Evolutionary conservation across 1,139 yeast species (phyloP), one percentile per base, ranked within the genome.

Genomic region (Suhomyces taliae): DNA sequence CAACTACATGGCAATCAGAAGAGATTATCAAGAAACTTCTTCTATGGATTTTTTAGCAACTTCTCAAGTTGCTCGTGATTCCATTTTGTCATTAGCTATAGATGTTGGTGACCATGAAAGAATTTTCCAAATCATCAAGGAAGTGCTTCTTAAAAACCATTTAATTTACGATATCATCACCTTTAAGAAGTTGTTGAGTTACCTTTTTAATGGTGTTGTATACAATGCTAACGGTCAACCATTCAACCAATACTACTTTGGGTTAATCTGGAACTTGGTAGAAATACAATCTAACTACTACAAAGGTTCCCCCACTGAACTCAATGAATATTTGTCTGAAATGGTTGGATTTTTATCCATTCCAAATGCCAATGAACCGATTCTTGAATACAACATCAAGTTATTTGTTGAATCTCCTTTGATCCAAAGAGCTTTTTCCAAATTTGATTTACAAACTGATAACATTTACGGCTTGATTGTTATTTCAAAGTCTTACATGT

Each of bases 71-170:
- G 62, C 71, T 42, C 68, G 74, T 40, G 75, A 71, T 44, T 47
- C 55, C 27, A 53, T 74, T 12, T 58, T 75, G 26, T 58, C 72
- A 0, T 54, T 69, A 19, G 58, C 70, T 37, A 61, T 75, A 27
- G 71, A 67, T 43, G 51, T 64, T 36, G 70, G 72, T 8, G 78
- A 75, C 49, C 71, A 66, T 47, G 67, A 69, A 43, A 61, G 61
- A 14, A 61, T 69, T 11, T 73, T 67, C 46, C 75, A 73, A 49
- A 48, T 75, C 15, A 59, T 74, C 24, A 75, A 74, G 50, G 73
- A 73, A 42, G 51, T 74, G 2, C 51, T 74, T 33, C 46, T 73
- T 31, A 70, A 67, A 45, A 61, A 67, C 38, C 73, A 70, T 47
- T 53, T 67, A 40, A 53, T 74, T 34, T 60, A 58, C 33, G 74